phyloP scores from a whole-genome alignment of 352 stramenopile genomes.

The Pythium myriotylum region DNA sequence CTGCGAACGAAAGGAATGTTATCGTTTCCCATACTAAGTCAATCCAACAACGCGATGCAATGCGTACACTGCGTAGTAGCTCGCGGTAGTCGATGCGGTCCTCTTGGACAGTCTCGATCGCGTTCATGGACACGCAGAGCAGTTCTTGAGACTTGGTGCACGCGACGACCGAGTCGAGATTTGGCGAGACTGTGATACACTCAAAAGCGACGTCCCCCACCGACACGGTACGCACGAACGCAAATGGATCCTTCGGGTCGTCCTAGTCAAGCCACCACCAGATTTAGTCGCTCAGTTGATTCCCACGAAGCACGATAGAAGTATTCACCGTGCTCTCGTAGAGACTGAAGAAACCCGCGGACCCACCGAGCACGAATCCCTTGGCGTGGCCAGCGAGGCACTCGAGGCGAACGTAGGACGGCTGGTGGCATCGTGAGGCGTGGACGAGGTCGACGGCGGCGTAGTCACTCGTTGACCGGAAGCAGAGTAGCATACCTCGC shows the following conservation, averaged over 20 bases:
- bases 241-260: constrained; percentile 76
- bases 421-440: constrained; percentile 64
- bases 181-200: constrained; percentile 69
- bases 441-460: constrained; percentile 66
- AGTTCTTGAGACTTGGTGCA: constrained; percentile 74
- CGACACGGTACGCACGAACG: constrained; percentile 68
- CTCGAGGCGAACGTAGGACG: constrained; percentile 70
- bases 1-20: constrained; percentile 34
- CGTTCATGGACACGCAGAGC: constrained; percentile 65
- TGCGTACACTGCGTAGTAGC: constrained; percentile 59
- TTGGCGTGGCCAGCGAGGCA: constrained; percentile 67
- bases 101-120: constrained; percentile 79
- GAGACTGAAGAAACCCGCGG: constrained; percentile 73
- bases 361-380: constrained; percentile 75
- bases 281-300: neutral
- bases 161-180: constrained; percentile 57
- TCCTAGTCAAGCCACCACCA: constrained; percentile 39
- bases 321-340: constrained; percentile 67
- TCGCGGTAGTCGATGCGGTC: constrained; percentile 67
- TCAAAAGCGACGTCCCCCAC: constrained; percentile 80
- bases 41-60: too few relatives aligned
- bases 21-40: too few relatives aligned
- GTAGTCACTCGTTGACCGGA: constrained; percentile 54
- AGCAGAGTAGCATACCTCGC: constrained; percentile 63
- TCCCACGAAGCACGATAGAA: neutral